phyloP scores from a whole-genome alignment of 2,329 filamentous ascomycete species.

The Phyllosticta paracitricarpa region DNA sequence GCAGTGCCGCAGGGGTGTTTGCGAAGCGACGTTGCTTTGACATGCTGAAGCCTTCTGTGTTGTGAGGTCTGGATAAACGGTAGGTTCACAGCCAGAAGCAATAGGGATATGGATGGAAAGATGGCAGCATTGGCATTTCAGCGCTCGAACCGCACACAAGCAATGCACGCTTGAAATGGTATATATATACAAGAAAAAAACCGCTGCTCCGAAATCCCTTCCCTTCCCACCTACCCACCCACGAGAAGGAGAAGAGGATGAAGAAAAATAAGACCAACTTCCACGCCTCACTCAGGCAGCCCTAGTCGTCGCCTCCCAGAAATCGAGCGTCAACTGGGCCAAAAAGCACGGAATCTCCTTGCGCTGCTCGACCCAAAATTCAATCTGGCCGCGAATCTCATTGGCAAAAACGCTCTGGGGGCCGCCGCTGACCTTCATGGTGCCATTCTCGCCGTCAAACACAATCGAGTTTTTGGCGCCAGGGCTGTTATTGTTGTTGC shows the following conservation, averaged over 20 bases:
- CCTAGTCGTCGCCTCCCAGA: constrained; percentile 53
- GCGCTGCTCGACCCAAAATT: constrained; percentile 92
- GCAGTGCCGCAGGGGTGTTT: no score
- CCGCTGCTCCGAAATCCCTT: not conserved
- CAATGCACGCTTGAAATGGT: not conserved
- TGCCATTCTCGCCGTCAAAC: constrained; percentile 87
- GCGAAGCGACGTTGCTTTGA: no score
- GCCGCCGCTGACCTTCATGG: constrained; percentile 95
- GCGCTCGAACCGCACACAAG: not conserved
- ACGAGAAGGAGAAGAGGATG: not conserved
- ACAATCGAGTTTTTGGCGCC: constrained; percentile 49
- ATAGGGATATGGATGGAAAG: no score
- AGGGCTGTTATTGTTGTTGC: constrained; percentile 43
- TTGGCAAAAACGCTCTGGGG: constrained; percentile 76
- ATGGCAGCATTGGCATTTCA: no score
- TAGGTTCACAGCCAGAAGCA: no score
- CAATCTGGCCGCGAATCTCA: constrained; percentile 76
- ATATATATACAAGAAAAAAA: not conserved
- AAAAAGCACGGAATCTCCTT: constrained; percentile 91
- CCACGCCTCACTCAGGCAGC: constrained; percentile 25
- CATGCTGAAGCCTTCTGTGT: no score
- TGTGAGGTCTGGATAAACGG: no score
- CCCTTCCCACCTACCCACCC: not conserved
- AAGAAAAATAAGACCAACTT: not conserved
- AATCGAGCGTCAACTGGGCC: constrained; percentile 83